Conservation (phyloP, 768 basidiomycete genomes). For the Leccinellum luteum region DNA sequence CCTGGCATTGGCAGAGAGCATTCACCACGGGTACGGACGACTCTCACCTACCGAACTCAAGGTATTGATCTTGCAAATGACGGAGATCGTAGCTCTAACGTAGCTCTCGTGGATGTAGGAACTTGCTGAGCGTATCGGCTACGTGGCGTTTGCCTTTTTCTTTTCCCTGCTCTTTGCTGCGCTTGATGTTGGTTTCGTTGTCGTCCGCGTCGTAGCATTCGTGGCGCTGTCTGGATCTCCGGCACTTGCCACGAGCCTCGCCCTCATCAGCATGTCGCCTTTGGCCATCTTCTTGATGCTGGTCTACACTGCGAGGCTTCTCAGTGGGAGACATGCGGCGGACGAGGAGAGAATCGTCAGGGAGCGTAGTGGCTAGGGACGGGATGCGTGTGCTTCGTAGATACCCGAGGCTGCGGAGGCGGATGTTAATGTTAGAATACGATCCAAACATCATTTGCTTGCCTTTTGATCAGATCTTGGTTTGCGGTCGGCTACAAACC, state of each 20-base stretch:
- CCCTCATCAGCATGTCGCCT: slow-evolving; percentile 10
- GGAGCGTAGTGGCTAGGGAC: not conserved
- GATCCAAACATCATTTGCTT: not conserved
- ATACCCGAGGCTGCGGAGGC: not conserved
- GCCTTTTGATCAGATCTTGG: not conserved
- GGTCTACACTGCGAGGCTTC: not conserved
- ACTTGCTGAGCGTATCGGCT: slow-evolving; percentile 11
- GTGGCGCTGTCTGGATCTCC: slow-evolving; percentile 11
- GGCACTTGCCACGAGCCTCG: slow-evolving; percentile 10
- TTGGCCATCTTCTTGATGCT: slow-evolving; percentile 3
- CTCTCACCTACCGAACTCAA: slow-evolving; percentile 24
- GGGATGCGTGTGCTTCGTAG: not conserved
- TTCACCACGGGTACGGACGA: slow-evolving; percentile 19
- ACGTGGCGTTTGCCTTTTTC: slow-evolving; percentile 14
- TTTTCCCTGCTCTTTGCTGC: slow-evolving; percentile 14
- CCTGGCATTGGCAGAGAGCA: slow-evolving; percentile 18
- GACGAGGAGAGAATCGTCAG: slow-evolving; percentile 1
- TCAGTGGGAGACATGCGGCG: not conserved
- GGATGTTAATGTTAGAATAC: not conserved
- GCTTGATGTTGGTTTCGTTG: slow-evolving; percentile 20
- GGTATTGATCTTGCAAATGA: slow-evolving; percentile 7
- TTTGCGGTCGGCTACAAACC: not conserved
- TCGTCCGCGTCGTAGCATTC: slow-evolving; percentile 18
- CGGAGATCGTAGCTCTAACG: not conserved
- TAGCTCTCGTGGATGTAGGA: slow-evolving; percentile 2